Percentiles rank a stretch among this genome's conserved stretches.
Evolutionary conservation across 2,329 filamentous ascomycete species (phyloP).

Genomic region (Albifimbria verrucaria): DNA sequence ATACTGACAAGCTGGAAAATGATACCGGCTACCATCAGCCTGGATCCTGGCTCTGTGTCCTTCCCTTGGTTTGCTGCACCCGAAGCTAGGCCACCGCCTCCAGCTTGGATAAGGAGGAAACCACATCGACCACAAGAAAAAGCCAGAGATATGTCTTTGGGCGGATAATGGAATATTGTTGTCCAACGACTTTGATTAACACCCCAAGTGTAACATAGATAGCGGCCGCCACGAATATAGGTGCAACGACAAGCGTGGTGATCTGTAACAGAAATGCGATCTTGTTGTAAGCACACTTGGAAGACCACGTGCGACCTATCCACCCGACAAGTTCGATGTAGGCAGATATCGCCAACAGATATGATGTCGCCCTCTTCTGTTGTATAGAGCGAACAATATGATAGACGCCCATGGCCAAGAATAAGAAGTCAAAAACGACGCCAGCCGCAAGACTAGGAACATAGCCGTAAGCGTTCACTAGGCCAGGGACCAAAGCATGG

Average conservation of each 20-base stretch:
- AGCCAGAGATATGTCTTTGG: constrained; percentile 43
- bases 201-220: constrained; percentile 46
- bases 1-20: constrained; percentile 48
- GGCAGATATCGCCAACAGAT: constrained; percentile 12
- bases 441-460: constrained; percentile 15
- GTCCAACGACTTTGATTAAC: constrained; percentile 41
- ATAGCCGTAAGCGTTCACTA: constrained; percentile 16
- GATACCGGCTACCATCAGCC: constrained; percentile 48
- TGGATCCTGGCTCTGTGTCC: constrained; percentile 38
- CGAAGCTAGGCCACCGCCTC: constrained; percentile 45
- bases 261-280: constrained; percentile 49
- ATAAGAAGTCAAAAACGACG: constrained; percentile 15
- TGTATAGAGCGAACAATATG: constrained; percentile 16
- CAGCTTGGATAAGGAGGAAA: constrained; percentile 32
- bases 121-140: constrained; percentile 38
- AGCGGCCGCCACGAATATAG: constrained; percentile 49
- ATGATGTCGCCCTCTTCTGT: constrained; percentile 14
- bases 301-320: constrained; percentile 44
- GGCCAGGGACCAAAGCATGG: constrained; percentile 13
- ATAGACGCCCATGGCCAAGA: constrained; percentile 10
- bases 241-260: constrained; percentile 39
- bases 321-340: constrained; percentile 42
- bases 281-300: constrained; percentile 44
- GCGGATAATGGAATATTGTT: constrained; percentile 37
- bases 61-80: constrained; percentile 23